Evolutionary conservation across 495 filamentous ascomycete species (phyloP).

Genomic region (Penicillium dipodomyicola): DNA sequence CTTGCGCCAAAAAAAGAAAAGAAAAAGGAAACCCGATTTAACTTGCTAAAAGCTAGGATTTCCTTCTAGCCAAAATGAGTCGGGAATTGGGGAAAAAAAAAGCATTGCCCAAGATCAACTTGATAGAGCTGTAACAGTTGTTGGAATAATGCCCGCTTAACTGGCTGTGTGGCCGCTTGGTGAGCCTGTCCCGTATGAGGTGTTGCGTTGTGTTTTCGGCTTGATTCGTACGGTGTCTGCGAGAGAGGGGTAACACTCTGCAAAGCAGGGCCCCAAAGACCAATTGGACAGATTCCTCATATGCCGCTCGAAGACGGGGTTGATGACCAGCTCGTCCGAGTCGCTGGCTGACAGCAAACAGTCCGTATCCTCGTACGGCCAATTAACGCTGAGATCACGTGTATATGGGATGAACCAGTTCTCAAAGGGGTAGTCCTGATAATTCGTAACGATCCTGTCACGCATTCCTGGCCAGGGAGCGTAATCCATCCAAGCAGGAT

Average conservation of each 20-base stretch:
- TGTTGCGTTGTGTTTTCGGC: conserved; percentile 2
- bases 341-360: conserved; percentile 55
- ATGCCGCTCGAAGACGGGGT: conserved; percentile 77
- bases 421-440: conserved; percentile 61
- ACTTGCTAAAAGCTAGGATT: background rate
- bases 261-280: conserved; percentile 70
- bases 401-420: conserved; percentile 80
- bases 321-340: conserved; percentile 63
- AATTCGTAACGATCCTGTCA: conserved; percentile 52
- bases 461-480: conserved; percentile 74
- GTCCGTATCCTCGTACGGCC: conserved; percentile 70
- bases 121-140: background rate
- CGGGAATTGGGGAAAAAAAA: background rate
- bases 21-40: no score
- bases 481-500: conserved; percentile 78
- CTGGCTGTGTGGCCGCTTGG: background rate
- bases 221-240: conserved; percentile 52
- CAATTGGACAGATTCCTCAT: conserved; percentile 67
- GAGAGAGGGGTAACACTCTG: conserved; percentile 58
- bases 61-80: background rate
- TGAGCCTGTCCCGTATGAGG: background rate
- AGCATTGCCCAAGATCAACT: conserved; percentile 13
- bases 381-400: conserved; percentile 67
- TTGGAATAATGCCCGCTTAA: background rate
- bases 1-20: no score